Evolutionary conservation across 768 basidiomycete genomes (phyloP).

Genomic region (Leccinum disarticulatum): DNA sequence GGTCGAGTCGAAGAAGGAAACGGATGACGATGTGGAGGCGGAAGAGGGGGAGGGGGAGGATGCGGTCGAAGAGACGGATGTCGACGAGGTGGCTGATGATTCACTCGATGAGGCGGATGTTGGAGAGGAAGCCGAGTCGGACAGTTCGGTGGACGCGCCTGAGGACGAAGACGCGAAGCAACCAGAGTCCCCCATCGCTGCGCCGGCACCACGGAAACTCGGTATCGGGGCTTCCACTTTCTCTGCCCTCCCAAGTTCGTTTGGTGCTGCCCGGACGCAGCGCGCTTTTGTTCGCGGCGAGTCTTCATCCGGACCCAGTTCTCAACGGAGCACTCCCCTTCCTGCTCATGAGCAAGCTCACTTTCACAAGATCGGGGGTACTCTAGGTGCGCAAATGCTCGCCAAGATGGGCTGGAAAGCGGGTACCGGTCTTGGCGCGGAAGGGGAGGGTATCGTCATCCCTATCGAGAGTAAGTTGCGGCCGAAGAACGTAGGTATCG

Average conservation of each 20-base stretch:
- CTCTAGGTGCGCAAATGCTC: slow-evolving; percentile 87
- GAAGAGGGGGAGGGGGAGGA: slow-evolving; percentile 37
- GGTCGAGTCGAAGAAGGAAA: slow-evolving; percentile 42
- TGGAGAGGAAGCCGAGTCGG: slow-evolving; percentile 35
- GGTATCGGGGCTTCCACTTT: slow-evolving; percentile 28
- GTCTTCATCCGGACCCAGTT: slow-evolving; percentile 40
- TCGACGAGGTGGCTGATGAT: slow-evolving; percentile 31
- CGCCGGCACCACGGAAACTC: slow-evolving; percentile 18
- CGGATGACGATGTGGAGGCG: slow-evolving; percentile 37
- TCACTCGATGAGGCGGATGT: slow-evolving; percentile 36
- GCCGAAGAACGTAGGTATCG: slow-evolving; percentile 85
- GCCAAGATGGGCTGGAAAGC: slow-evolving; percentile 95
- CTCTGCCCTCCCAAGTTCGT: slow-evolving; percentile 36
- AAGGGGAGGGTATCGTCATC: slow-evolving; percentile 80
- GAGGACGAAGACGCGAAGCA: slow-evolving; percentile 37
- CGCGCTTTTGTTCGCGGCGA: slow-evolving; percentile 58
- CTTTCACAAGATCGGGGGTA: slow-evolving; percentile 72
- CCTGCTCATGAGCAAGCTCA: slow-evolving; percentile 71
- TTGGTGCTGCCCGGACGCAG: slow-evolving; percentile 40
- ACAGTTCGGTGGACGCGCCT: slow-evolving; percentile 32
- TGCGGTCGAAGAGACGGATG: slow-evolving; percentile 36
- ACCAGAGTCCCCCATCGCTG: slow-evolving; percentile 31
- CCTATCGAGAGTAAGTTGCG: slow-evolving; percentile 85
- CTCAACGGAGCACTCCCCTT: slow-evolving; percentile 49
- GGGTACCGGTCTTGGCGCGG: slow-evolving; percentile 73